Evolutionary conservation across 805 yeast genomes (phyloP), one percentile per base, ranked within the genome.

Genomic region (Scheffersomyces coipomensis): DNA sequence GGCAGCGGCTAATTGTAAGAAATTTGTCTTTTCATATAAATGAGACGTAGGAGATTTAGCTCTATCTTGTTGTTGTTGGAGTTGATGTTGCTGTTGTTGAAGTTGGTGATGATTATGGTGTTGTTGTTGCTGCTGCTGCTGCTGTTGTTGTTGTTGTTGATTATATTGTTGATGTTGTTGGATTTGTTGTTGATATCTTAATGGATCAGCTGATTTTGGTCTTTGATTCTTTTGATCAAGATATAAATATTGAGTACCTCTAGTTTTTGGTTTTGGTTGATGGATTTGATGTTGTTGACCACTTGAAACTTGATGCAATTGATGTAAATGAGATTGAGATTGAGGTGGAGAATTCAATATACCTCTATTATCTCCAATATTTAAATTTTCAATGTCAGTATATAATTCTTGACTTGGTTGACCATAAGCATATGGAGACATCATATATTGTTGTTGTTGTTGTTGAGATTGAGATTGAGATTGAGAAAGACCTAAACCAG

Each of bases 131-230:
- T 32, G 25, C n/a, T 35, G 39, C 13, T 27, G 40, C 16, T 30
- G 43, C n/a, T 18, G 31, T 27, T 33, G 34, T 19, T 41, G 45
- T 8, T 38, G 39, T 17, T 39, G 37, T 23, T 39, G 33, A 19
- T 26, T 33, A 19, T 29, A 30, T 16, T 17, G 38, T 19, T 36
- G 37, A 32, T 36, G 35, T 13, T 27, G 48, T 19, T 25, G 40
- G 33, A 40, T 38, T 29, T 40, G 41, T 19, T 44, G 30, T 27
- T 27, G 30, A 31, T 36, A 36, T 36, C 39, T 36, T 18, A 49
- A 53, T 23, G 76, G 74, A 21, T 73, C 78, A 2, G 76, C 78
- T 22, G 76, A 69, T 45, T 64, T 62, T 9, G 79, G 78, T 45
- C 79, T 48, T 49, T 31, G 44, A 35, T 21, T 55, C 52, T 38